Percentiles rank a stretch among this genome's conserved stretches.
phyloP scores from a whole-genome alignment of 2,329 filamentous ascomycete species.

The Hymenoscyphus occultus region DNA sequence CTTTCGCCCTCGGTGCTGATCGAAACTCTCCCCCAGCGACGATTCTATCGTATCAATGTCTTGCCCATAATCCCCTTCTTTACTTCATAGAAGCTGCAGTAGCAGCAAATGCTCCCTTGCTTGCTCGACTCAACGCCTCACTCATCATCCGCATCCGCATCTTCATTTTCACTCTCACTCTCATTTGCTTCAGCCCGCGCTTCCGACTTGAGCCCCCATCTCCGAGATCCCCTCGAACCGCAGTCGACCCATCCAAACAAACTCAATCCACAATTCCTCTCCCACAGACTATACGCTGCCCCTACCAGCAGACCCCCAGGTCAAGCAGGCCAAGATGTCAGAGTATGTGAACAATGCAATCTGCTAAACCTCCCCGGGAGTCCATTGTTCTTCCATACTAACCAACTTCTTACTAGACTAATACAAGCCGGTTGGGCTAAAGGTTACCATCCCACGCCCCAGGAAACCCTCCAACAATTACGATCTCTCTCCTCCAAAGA shows the following conservation, averaged over 20 bases:
- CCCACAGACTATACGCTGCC: not conserved
- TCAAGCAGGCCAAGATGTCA: constrained; percentile 12
- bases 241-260: not conserved
- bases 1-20: too few species aligned
- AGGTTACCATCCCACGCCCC: constrained; percentile 45
- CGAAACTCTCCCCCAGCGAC: too few species aligned
- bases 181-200: not conserved
- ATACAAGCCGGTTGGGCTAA: constrained; percentile 49
- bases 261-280: not conserved
- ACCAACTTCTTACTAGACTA: constrained; percentile 42
- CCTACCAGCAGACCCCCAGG: not conserved
- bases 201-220: not conserved
- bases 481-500: constrained; percentile 53
- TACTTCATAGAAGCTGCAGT: too few species aligned
- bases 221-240: not conserved
- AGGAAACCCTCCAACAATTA: constrained; percentile 47
- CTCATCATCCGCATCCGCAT: too few species aligned
- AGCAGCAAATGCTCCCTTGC: too few species aligned
- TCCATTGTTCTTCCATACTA: not conserved
- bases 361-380: not conserved
- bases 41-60: too few species aligned
- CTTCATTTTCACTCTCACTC: too few species aligned
- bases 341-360: constrained; percentile 13
- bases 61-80: too few species aligned
- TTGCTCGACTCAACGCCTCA: too few species aligned